Evolutionary conservation across 2,329 filamentous ascomycete species (phyloP), one percentile per base, ranked within the genome.

Genomic region (Drechslerella dactyloides): DNA sequence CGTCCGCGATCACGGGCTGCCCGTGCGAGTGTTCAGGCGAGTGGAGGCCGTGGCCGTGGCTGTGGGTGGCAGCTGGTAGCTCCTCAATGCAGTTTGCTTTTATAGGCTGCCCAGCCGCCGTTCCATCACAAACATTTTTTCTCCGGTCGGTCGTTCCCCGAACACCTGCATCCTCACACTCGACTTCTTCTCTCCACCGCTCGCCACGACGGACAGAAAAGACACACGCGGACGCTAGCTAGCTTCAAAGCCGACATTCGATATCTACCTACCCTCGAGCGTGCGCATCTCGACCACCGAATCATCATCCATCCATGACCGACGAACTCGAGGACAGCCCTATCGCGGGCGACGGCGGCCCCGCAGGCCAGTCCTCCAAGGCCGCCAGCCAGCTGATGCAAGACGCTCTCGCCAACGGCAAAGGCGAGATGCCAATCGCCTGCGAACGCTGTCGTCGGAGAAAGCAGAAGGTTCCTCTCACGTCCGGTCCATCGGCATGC

Each of bases 371-470:
- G 33, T 40, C 57, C 7, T 19, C 65, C 21, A 72, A 72, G 21
- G 69, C 56, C 56, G 69, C 69, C 40, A 33, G 56, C 52, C 69
- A 73, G 57, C 69, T 73, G 23, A 73, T 73, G 69, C 69, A 73
- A 42, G 68, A 72, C 56, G 69, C 69, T 24, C 69, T 68, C 46
- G 44, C 62, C 56, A 73, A 73, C 57, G 55, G 62, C 51, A 73
- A 73, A 35, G 63, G 63, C 63, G 69, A 73, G 57, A 73, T 73
- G 69, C 69, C 69, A 42, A 73, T 73, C 62, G 69, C 69, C 58
- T 73, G 69, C 44, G 69, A 73, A 50, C 61, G 69, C 54, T 73
- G 69, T 57, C 69, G 69, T 37, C 54, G 69, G 21, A 56, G 69
- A 23, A 73, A 73, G 58, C 69, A 73, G 40, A 66, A 68, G 61